phyloP scores from a whole-genome alignment of 73 alveolate species.

The Symbiodinium natans region DNA sequence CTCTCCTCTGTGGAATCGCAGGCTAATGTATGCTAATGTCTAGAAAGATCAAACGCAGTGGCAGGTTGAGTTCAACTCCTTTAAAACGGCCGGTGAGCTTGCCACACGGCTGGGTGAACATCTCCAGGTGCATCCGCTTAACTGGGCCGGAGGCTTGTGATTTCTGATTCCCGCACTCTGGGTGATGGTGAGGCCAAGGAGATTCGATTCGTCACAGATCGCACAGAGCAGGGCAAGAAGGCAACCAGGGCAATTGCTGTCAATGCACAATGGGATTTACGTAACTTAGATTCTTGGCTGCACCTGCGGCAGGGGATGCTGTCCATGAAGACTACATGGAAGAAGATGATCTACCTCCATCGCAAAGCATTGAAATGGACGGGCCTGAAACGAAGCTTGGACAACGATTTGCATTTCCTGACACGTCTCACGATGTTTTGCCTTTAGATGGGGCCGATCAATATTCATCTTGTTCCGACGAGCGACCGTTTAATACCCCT shows the following conservation, averaged over 20 bases:
- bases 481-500: too few relatives aligned
- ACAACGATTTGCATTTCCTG: too few relatives aligned
- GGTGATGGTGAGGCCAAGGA: slow-evolving; percentile 21
- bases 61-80: slow-evolving; percentile 12
- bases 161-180: too few relatives aligned
- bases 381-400: slow-evolving; percentile 28
- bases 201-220: slow-evolving; percentile 66
- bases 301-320: slow-evolving; percentile 22
- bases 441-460: too few relatives aligned
- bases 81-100: not conserved
- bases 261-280: not conserved
- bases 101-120: not conserved
- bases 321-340: slow-evolving; percentile 57
- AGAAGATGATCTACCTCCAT: slow-evolving; percentile 31
- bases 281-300: too few relatives aligned
- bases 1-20: too few relatives aligned
- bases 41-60: too few relatives aligned
- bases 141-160: too few relatives aligned
- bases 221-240: slow-evolving; percentile 54
- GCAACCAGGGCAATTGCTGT: not conserved
- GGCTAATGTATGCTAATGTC: too few relatives aligned
- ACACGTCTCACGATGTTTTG: too few relatives aligned
- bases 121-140: not conserved
- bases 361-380: slow-evolving; percentile 57
- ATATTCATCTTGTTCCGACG: too few relatives aligned